These are phyloP conservation scores for Mortierella polycephala DNA, from an alignment of 371 early-diverging fungal species.

Conservation along the genomic window DNA sequence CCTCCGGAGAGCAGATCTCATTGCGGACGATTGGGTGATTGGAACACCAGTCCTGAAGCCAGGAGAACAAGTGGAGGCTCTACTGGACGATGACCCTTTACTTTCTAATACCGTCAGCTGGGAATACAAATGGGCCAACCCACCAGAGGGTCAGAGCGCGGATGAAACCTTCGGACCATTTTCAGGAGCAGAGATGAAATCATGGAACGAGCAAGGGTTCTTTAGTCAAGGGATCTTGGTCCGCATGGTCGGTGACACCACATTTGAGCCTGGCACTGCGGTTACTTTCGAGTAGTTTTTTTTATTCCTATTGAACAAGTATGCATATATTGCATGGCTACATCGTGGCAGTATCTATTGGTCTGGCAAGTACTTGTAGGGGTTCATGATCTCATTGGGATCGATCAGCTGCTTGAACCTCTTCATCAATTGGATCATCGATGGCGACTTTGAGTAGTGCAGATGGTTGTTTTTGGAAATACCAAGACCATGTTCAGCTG, in stretches of 20 bases:
- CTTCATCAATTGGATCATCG: constrained; percentile 76
- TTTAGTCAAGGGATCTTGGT: constrained; percentile 48
- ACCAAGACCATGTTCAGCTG: constrained; percentile 78
- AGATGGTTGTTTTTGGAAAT: constrained; percentile 76
- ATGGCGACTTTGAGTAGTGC: constrained; percentile 71
- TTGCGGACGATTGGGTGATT: constrained; percentile 73
- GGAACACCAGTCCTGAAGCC: constrained; percentile 53
- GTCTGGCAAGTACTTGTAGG: constrained; percentile 70
- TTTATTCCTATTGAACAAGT: background rate
- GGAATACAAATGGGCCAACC: constrained; percentile 53
- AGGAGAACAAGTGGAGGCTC: constrained; percentile 17
- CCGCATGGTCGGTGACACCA: constrained; percentile 38
- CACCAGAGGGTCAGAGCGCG: constrained; percentile 29
- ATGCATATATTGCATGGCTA: too few relatives aligned
- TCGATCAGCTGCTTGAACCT: constrained; percentile 79
- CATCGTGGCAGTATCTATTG: background rate
- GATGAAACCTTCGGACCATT: constrained; percentile 52
- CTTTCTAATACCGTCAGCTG: constrained; percentile 19
- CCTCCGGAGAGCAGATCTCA: constrained; percentile 70
- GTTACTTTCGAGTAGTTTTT: constrained; percentile 20
- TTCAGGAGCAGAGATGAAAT: constrained; percentile 34
- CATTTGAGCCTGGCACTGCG: constrained; percentile 35
- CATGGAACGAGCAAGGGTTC: constrained; percentile 46
- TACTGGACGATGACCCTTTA: constrained; percentile 39
- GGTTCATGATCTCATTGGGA: constrained; percentile 88